phyloP scores from a whole-genome alignment of 257 asterid species.

The Rubia yunnanensis region DNA sequence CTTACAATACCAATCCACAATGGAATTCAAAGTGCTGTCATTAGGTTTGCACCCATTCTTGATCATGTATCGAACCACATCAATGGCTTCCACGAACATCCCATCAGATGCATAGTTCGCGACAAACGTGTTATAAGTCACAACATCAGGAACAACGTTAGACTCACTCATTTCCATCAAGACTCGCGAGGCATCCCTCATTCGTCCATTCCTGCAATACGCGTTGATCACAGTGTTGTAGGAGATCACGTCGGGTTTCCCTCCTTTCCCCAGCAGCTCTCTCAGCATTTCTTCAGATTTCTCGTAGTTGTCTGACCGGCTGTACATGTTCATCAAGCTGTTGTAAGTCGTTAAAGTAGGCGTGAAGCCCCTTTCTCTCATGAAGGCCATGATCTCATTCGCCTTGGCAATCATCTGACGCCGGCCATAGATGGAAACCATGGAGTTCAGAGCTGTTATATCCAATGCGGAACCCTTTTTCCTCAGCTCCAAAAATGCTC shows the following conservation, averaged over 20 bases:
- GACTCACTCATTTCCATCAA: conserved; percentile 53
- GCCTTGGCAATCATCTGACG: conserved; percentile 62
- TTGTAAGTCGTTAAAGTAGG: conserved; percentile 77
- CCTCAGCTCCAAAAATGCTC: conserved; percentile 55
- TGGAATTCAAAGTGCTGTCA: conserved; percentile 67
- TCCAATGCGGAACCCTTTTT: conserved; percentile 53
- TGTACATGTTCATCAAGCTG: conserved; percentile 79
- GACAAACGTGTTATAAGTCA: conserved; percentile 76
- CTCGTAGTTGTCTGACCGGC: conserved; percentile 57
- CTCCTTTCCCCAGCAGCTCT: conserved; percentile 49
- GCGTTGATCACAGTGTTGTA: conserved; percentile 76
- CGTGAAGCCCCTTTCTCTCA: conserved; percentile 54
- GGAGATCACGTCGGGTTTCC: conserved; percentile 68
- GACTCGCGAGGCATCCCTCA: conserved; percentile 78
- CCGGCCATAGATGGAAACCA: conserved; percentile 83
- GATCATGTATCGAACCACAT: conserved; percentile 72
- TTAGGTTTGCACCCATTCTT: conserved; percentile 77
- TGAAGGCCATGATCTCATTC: conserved; percentile 48
- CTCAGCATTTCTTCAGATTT: conserved; percentile 64
- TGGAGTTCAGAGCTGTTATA: conserved; percentile 62
- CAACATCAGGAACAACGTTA: conserved; percentile 64
- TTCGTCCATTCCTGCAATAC: conserved; percentile 68
- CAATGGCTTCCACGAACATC: conserved; percentile 80
- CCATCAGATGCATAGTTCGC: conserved; percentile 60
- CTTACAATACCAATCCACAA: conserved; percentile 72